phyloP scores from a whole-genome alignment of 768 basidiomycete species.

The Rhodosporidiobolus sp. region DNA sequence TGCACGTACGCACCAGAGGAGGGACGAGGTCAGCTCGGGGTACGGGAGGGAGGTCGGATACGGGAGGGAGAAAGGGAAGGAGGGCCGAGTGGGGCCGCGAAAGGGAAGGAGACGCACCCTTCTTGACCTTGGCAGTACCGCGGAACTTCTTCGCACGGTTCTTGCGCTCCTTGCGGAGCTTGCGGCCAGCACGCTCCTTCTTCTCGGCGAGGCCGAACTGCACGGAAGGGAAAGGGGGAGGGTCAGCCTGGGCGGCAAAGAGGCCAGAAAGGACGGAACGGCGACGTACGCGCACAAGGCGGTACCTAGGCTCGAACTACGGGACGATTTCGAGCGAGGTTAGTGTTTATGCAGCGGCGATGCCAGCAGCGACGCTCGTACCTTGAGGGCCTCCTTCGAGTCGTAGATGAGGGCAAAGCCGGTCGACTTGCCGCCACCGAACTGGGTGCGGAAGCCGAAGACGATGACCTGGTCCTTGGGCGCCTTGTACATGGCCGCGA shows the following conservation, averaged over 20 bases:
- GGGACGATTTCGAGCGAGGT: background rate
- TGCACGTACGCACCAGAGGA: too few relatives aligned
- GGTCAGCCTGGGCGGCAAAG: too few relatives aligned
- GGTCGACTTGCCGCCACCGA: constrained; percentile 96
- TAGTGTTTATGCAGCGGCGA: too few relatives aligned
- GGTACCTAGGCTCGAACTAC: constrained; percentile 91
- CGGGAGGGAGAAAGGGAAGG: background rate
- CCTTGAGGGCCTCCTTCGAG: constrained; percentile 64
- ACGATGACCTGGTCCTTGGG: constrained; percentile 85
- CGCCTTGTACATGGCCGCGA: constrained; percentile 87
- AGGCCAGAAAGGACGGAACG: background rate
- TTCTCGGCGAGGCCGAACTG: constrained; percentile 58
- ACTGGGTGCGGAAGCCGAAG: constrained; percentile 91
- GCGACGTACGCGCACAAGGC: constrained; percentile 80
- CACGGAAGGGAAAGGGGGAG: too few relatives aligned
- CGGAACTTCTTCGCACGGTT: constrained; percentile 52
- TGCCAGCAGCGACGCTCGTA: too few relatives aligned
- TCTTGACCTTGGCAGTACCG: constrained; percentile 24
- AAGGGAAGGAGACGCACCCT: constrained; percentile 1
- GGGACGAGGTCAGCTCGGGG: background rate
- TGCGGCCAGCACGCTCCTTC: constrained; percentile 86
- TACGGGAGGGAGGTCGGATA: background rate
- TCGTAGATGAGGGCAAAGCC: constrained; percentile 98
- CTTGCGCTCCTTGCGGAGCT: constrained; percentile 99
- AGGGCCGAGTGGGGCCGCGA: too few relatives aligned